Percentiles rank a stretch among this genome's conserved stretches.
Conservation (phyloP, 768 basidiomycete genomes). For the Tephrocybe sp. region DNA sequence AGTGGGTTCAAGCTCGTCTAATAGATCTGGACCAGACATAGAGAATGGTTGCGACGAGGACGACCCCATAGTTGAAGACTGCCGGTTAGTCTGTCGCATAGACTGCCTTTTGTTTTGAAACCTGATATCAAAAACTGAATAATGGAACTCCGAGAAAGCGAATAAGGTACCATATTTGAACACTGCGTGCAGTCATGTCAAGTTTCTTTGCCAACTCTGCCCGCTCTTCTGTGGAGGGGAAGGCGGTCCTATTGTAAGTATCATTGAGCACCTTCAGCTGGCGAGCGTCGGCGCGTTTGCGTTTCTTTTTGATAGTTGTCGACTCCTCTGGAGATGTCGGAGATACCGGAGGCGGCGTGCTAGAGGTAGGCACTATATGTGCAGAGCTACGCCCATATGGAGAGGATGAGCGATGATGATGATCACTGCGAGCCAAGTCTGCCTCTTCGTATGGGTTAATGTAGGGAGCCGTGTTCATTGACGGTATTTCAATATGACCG, state of each 20-base stretch:
- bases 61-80: constrained; percentile 47
- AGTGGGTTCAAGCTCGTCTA: constrained; percentile 39
- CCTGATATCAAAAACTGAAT: constrained; percentile 43
- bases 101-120: constrained; percentile 88
- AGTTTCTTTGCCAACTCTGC: constrained; percentile 70
- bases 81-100: constrained; percentile 76
- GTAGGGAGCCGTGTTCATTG: constrained; percentile 30
- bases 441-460: constrained; percentile 30
- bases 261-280: constrained; percentile 83
- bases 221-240: constrained; percentile 88
- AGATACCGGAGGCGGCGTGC: constrained; percentile 50
- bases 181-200: constrained; percentile 83
- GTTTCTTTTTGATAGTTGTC: constrained; percentile 85
- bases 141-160: constrained; percentile 15
- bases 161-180: constrained; percentile 74
- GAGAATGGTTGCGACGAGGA: constrained; percentile 48
- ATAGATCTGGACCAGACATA: constrained; percentile 35
- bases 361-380: constrained; percentile 38
- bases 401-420: constrained; percentile 41
- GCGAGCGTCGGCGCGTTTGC: constrained; percentile 79
- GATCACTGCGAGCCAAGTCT: constrained; percentile 32
- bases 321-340: constrained; percentile 57
- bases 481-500: constrained; percentile 23
- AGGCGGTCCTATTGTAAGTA: constrained; percentile 78
- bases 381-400: constrained; percentile 43